These are phyloP conservation scores for Komagataella phaffii DNA, from an alignment of 805 yeast species.

Conservation along the genomic window DNA sequence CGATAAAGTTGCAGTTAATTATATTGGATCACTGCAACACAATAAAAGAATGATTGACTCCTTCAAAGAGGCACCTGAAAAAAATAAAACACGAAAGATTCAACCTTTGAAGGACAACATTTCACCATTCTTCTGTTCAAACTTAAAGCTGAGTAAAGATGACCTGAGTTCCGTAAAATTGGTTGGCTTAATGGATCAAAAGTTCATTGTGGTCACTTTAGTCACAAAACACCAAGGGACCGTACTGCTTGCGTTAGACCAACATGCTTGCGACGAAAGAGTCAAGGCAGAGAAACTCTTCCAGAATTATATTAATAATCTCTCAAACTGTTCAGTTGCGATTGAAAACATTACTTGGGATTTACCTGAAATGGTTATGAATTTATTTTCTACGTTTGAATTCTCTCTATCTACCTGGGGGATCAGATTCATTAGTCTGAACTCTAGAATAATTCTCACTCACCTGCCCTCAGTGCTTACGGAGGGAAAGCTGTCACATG, in stretches of 20 bases:
- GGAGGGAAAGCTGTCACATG: slow-evolving; percentile 7
- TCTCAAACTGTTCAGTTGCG: slow-evolving; percentile 4
- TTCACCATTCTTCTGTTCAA: not conserved
- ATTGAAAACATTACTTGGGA: slow-evolving; percentile 7
- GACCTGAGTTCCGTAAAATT: slow-evolving; percentile 16
- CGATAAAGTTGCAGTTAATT: not conserved
- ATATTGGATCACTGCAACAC: not conserved
- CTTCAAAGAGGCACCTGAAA: slow-evolving; percentile 16
- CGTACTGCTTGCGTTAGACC: slow-evolving; percentile 42
- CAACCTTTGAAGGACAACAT: slow-evolving; percentile 13
- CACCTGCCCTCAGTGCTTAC: not conserved
- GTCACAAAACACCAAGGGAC: slow-evolving; percentile 1
- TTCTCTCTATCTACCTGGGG: slow-evolving; percentile 30
- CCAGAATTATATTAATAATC: slow-evolving; percentile 19
- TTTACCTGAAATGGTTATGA: slow-evolving; percentile 17
- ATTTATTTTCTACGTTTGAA: slow-evolving; percentile 16
- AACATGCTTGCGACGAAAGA: slow-evolving; percentile 81
- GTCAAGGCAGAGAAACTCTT: slow-evolving; percentile 41
- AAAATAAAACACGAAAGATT: slow-evolving; percentile 14
- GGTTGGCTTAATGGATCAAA: slow-evolving; percentile 46
- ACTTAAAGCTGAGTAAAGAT: slow-evolving; percentile 8
- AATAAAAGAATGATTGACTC: slow-evolving; percentile 2
- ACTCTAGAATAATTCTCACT: not conserved
- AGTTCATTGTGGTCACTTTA: slow-evolving; percentile 40
- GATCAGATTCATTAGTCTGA: slow-evolving; percentile 8